Base-by-base conservation (phyloP, 495 filamentous ascomycete genomes). In the Staphylotrichum longicolle region DNA sequence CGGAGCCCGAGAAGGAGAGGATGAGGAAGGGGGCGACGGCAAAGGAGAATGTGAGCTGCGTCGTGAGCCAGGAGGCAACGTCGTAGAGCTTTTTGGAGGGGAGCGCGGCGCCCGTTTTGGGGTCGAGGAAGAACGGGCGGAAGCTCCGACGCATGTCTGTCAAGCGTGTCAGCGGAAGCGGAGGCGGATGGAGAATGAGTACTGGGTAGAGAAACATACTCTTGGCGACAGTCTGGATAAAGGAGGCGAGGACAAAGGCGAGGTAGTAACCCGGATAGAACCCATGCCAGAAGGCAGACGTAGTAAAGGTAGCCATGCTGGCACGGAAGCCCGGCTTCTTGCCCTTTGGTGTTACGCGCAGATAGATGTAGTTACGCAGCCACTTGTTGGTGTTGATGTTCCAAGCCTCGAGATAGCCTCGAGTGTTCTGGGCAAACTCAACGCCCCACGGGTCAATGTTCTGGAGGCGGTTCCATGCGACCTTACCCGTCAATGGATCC, bases 301-400 rank as follows among this genome's bases (percentile, higher is more conserved):
- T 98, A 7, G 84, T 83, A 68, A 98, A 98, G 0, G 94, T 98
- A 3, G 91, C 93, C 81, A 98, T 74, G 70, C 88, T 96, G 39
- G 94, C 95, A 53, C 93, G 82, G 78, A 98, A 98, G 3, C 94
- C 94, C 8, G 94, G 94, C 71, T 98, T 98, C 81, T 90, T 94
- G 54, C 94, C 94, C 65, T 89, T 89, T 4, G 94, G 94, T 5
- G 94, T 98, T 3, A 98, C 95, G 15, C 94, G 88, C 45, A 98
- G 80, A 70, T 98, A 98, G 62, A 98, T 80, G 69, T 96, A 98
- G 71, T 98, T 96, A 41, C 93, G 86, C 58, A 98, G 77, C 94
- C 94, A 98, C 67, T 90, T 85, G 73, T 96, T 98, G 15, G 94
- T 98, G 74, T 98, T 98, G 80, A 95, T 94, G 75, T 98, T 98